These are phyloP conservation scores for Silene vulgaris DNA, from an alignment of 179 eudicot species.

Conservation along the genomic window DNA sequence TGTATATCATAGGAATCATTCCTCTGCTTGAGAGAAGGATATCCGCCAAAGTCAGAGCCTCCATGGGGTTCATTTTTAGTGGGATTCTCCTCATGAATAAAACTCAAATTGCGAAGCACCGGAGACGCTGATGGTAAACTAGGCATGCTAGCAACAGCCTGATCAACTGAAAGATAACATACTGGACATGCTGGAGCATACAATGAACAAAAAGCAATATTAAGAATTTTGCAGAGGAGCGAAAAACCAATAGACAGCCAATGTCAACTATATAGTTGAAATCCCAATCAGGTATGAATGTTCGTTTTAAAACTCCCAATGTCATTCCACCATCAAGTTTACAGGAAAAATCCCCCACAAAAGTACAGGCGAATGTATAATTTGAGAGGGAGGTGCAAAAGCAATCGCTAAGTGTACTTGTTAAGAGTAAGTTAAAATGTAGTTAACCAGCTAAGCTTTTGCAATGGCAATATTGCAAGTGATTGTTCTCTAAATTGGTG, in stretches of 20 bases:
- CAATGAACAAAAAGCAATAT: constrained; percentile 19
- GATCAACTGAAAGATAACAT: constrained; percentile 77
- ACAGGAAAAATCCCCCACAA: background rate
- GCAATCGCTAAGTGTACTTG: no score
- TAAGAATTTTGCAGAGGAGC: background rate
- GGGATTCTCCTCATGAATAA: constrained; percentile 52
- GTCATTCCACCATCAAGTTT: background rate
- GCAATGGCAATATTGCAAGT: no score
- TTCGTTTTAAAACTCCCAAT: background rate
- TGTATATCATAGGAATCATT: constrained; percentile 55
- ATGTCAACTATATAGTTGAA: background rate
- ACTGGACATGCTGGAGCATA: constrained; percentile 80
- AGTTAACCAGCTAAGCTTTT: no score
- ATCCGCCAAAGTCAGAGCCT: constrained; percentile 88
- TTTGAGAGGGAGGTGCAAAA: background rate
- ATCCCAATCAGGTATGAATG: background rate
- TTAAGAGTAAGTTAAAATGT: no score
- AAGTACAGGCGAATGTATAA: background rate
- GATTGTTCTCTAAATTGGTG: no score
- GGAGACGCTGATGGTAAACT: constrained; percentile 63
- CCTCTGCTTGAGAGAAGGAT: constrained; percentile 78
- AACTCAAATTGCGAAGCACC: constrained; percentile 61
- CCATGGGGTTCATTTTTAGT: constrained; percentile 53
- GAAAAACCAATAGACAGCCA: background rate
- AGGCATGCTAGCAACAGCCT: constrained; percentile 76